A percentile compares a stretch with the other conserved stretches of the same genome.
Conservation (phyloP, 345 rosid genomes). For the Mangifera indica region DNA sequence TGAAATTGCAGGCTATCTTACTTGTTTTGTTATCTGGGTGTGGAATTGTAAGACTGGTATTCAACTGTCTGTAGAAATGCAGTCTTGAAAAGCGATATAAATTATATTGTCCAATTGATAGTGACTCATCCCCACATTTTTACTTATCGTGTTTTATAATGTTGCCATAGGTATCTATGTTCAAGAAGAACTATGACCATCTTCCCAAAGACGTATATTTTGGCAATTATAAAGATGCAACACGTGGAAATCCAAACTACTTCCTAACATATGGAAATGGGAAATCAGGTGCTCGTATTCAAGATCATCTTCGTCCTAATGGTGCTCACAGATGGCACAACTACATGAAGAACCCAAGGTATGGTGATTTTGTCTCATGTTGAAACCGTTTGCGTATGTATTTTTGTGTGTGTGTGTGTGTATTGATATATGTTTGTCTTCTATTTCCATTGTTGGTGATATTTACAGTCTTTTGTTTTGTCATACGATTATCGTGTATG, state of each 20-base stretch:
- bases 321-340: conserved; percentile 99
- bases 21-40: not conserved
- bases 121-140: not conserved
- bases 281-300: conserved; percentile 91
- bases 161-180: conserved; percentile 75
- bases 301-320: conserved; percentile 91
- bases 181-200: conserved; percentile 92
- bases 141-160: not conserved
- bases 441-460: no score
- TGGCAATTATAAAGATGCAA: conserved; percentile 77
- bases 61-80: not conserved
- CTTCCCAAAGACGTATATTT: conserved; percentile 84
- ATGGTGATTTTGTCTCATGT: conserved; percentile 26
- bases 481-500: no score
- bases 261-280: conserved; percentile 96
- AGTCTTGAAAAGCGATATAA: no score
- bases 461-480: no score
- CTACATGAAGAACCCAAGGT: conserved; percentile 77
- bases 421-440: no score
- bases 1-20: not conserved
- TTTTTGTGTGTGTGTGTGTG: not conserved
- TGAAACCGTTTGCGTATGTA: not conserved
- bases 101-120: not conserved
- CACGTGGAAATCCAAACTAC: conserved; percentile 90
- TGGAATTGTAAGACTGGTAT: not conserved